A percentile compares a stretch with the other conserved stretches of the same genome.
phyloP scores from a whole-genome alignment of 2,329 filamentous ascomycete species.

The Neonectria coccinea region DNA sequence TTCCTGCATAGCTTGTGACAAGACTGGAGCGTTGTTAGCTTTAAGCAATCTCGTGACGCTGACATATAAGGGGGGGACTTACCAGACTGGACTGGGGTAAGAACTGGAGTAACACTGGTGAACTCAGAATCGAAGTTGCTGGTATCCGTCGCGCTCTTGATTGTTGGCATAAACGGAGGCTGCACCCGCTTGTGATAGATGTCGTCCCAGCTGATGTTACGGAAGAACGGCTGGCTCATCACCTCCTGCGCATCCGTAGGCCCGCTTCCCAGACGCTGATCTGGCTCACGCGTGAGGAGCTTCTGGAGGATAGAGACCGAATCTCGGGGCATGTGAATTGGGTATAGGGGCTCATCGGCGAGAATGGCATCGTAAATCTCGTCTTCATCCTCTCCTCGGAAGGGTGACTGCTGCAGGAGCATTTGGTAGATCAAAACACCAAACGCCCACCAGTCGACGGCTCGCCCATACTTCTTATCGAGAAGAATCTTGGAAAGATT shows the following conservation, averaged over 20 bases:
- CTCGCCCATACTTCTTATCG: constrained; percentile 97
- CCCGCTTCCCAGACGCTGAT: constrained; percentile 90
- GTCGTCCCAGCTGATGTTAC: constrained; percentile 98
- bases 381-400: constrained; percentile 98
- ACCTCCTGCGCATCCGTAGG: constrained; percentile 98
- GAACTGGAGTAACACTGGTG: constrained; percentile 95
- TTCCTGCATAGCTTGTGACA: constrained; percentile 99
- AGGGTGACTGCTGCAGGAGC: constrained; percentile 98
- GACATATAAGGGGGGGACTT: constrained; percentile 57
- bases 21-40: constrained; percentile 67
- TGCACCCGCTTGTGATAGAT: constrained; percentile 94
- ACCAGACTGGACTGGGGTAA: constrained; percentile 98
- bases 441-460: constrained; percentile 99
- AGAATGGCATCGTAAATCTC: constrained; percentile 99
- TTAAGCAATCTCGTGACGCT: background rate
- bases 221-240: constrained; percentile 99
- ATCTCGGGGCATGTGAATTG: constrained; percentile 98
- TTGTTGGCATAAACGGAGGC: constrained; percentile 89
- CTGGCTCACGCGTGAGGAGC: constrained; percentile 93
- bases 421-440: constrained; percentile 99
- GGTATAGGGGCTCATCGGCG: constrained; percentile 95
- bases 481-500: constrained; percentile 78
- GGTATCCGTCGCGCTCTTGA: constrained; percentile 95
- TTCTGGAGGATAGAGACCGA: constrained; percentile 98
- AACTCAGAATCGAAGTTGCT: constrained; percentile 99